Evolutionary conservation across 805 yeast genomes (phyloP).

Genomic region (Saccharomyces paradoxus): DNA sequence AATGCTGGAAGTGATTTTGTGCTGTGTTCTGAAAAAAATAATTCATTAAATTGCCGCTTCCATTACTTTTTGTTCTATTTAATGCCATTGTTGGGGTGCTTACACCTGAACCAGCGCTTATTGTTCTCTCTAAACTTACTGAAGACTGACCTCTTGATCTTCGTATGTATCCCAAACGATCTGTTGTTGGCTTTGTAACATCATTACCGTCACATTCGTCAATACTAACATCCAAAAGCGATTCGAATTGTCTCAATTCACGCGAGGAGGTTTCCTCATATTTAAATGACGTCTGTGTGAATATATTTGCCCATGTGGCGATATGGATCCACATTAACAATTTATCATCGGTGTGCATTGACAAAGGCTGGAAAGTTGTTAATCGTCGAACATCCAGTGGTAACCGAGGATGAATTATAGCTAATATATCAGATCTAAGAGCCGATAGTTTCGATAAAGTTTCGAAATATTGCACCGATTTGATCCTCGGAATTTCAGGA

Average conservation of each 20-base stretch:
- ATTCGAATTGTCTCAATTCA: not conserved
- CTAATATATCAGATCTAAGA: not conserved
- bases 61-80: not conserved
- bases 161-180: not conserved
- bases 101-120: not conserved
- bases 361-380: not conserved
- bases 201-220: not conserved
- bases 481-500: slow-evolving; percentile 21
- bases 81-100: not conserved
- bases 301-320: not conserved
- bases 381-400: not conserved
- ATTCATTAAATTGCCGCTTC: not conserved
- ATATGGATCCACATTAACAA: not conserved
- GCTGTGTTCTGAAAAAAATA: not conserved
- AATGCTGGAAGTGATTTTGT: slow-evolving; percentile 11
- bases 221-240: not conserved
- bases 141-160: not conserved
- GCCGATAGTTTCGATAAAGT: not conserved
- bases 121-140: not conserved
- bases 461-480: slow-evolving; percentile 17
- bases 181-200: not conserved
- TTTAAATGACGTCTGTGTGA: not conserved
- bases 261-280: not conserved
- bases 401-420: not conserved
- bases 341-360: not conserved